Evolutionary conservation across 805 yeast genomes (phyloP).

Genomic region (Saccharomyces jurei): DNA sequence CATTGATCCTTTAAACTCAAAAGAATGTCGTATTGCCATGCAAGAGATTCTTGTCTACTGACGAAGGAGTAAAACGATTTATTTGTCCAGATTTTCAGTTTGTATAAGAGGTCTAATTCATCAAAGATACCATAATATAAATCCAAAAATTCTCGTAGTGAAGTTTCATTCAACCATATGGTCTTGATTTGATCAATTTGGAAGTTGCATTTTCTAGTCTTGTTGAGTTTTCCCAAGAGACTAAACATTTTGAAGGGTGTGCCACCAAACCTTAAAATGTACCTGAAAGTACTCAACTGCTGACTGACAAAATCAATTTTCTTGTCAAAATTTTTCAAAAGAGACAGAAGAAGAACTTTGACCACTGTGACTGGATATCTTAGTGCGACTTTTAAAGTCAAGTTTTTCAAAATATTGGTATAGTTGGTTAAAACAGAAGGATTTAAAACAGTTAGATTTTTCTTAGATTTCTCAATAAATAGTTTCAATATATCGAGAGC

Average conservation of each 20-base stretch:
- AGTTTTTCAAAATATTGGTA: slow-evolving; percentile 16
- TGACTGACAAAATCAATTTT: slow-evolving; percentile 37
- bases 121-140: slow-evolving; percentile 60
- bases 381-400: slow-evolving; percentile 8
- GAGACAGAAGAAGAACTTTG: slow-evolving; percentile 10
- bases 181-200: slow-evolving; percentile 12
- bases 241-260: slow-evolving; percentile 50
- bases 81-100: slow-evolving; percentile 32
- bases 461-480: slow-evolving; percentile 38
- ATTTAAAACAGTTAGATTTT: slow-evolving; percentile 23
- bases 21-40: slow-evolving; percentile 64
- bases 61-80: slow-evolving; percentile 30
- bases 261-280: slow-evolving; percentile 60
- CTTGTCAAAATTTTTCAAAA: slow-evolving; percentile 14
- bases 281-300: slow-evolving; percentile 50
- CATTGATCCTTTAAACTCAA: slow-evolving; percentile 47
- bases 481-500: slow-evolving; percentile 43
- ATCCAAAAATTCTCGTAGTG: slow-evolving; percentile 45
- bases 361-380: slow-evolving; percentile 13
- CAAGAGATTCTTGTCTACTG: slow-evolving; percentile 50
- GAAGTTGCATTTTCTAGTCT: slow-evolving; percentile 4
- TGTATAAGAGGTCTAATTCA: slow-evolving; percentile 51
- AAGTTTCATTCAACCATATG: slow-evolving; percentile 36
- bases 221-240: slow-evolving; percentile 29
- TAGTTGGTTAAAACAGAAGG: slow-evolving; percentile 21